Evolutionary conservation across 371 early-diverging fungal species (phyloP).

Genomic region (Mortierella sp.): DNA sequence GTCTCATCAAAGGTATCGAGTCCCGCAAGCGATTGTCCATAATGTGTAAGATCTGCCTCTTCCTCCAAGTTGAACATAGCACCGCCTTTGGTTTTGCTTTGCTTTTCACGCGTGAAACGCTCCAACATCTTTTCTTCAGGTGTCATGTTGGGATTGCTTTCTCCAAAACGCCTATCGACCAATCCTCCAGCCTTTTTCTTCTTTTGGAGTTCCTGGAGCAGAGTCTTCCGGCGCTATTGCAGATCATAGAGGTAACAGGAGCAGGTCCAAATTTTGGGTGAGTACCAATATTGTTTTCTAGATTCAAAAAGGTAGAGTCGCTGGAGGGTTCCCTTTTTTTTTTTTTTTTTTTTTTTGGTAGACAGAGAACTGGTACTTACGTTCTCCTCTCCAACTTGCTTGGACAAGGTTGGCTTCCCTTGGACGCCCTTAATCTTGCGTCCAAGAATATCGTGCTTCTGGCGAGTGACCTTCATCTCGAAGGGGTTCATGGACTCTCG

Average conservation of each 20-base stretch:
- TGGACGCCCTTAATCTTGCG: conserved; percentile 83
- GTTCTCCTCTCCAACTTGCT: conserved; percentile 87
- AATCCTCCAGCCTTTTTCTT: conserved; percentile 80
- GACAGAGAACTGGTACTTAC: conserved; percentile 51
- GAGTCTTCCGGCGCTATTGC: conserved; percentile 81
- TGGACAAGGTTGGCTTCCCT: conserved; percentile 85
- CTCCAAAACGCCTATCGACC: conserved; percentile 95
- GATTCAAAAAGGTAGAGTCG: no score
- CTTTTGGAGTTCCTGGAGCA: conserved; percentile 79
- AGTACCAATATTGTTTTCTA: no score
- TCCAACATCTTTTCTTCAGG: conserved; percentile 96
- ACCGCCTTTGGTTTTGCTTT: conserved; percentile 46
- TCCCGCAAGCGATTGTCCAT: conserved; percentile 87
- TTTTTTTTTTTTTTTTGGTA: no score
- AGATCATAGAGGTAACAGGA: background rate
- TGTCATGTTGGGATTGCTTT: conserved; percentile 86
- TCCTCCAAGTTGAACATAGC: conserved; percentile 88
- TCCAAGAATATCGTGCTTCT: conserved; percentile 90
- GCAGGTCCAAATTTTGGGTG: no score
- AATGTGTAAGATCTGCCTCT: conserved; percentile 88
- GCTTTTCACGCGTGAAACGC: conserved; percentile 88
- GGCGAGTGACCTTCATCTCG: conserved; percentile 80
- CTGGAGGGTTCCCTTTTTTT: no score
- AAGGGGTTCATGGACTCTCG: conserved; percentile 86
- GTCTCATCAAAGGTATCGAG: conserved; percentile 87